phyloP scores from a whole-genome alignment of 2,329 filamentous ascomycete species.

The Rosellinia necatrix region DNA sequence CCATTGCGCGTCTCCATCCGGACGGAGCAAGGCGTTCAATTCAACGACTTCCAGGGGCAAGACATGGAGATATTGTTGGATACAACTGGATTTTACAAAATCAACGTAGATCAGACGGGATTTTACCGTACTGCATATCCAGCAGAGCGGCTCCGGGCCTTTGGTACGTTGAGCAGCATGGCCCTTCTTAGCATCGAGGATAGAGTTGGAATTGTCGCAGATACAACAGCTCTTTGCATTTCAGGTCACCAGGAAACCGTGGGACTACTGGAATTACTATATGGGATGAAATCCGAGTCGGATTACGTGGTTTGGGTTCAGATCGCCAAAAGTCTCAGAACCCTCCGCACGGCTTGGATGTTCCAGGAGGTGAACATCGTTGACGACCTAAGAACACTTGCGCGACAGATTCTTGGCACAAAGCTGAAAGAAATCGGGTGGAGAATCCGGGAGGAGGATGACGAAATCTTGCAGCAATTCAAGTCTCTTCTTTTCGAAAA shows the following conservation, averaged over 20 bases:
- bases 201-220: background rate
- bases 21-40: background rate
- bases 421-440: background rate
- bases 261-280: background rate
- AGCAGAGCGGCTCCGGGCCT: background rate
- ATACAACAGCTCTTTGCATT: background rate
- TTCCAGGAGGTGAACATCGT: background rate
- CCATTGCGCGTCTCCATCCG: background rate
- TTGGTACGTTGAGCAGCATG: background rate
- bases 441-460: background rate
- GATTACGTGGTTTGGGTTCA: background rate
- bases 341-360: background rate
- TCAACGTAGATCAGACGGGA: background rate
- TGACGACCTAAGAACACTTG: background rate
- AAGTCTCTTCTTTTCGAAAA: background rate
- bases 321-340: background rate
- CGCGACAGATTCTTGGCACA: background rate
- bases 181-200: background rate
- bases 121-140: background rate
- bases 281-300: background rate
- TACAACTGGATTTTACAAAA: background rate
- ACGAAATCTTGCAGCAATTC: no score
- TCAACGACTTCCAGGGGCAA: background rate
- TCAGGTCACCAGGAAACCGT: background rate
- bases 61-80: background rate